These are phyloP conservation scores for Boletales sp. DNA, from an alignment of 768 basidiomycete species.

Conservation along the genomic window DNA sequence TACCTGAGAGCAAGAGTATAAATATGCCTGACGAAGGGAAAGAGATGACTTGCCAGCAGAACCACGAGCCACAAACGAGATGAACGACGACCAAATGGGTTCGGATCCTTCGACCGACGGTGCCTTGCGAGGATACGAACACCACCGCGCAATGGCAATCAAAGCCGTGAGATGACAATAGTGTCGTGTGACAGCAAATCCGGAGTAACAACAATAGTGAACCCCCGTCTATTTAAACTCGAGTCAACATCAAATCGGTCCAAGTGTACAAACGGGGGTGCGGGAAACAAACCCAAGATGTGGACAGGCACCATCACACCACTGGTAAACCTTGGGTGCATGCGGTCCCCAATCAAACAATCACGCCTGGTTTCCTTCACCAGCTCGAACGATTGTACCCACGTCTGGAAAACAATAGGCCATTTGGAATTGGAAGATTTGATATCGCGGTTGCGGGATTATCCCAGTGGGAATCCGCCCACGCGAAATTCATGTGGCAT, in stretches of 20 bases:
- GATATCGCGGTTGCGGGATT: constrained; percentile 11
- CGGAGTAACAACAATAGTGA: not conserved
- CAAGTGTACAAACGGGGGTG: constrained; percentile 9
- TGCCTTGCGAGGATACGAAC: not conserved
- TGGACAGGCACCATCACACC: constrained; percentile 18
- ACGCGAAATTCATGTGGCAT: constrained; percentile 14
- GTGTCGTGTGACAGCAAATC: constrained; percentile 1
- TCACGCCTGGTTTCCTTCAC: constrained; percentile 1
- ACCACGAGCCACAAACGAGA: not conserved
- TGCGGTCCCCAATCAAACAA: not conserved
- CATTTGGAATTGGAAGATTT: constrained; percentile 14
- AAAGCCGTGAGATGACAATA: not conserved
- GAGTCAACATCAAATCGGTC: not conserved
- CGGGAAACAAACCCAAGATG: constrained; percentile 2
- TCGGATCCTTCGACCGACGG: not conserved
- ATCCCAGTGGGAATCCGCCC: constrained; percentile 10
- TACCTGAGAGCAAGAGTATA: constrained; percentile 13
- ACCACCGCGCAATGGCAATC: not conserved
- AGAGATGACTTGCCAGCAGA: constrained; percentile 6
- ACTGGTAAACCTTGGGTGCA: not conserved
- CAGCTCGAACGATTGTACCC: constrained; percentile 1
- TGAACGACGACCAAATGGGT: not conserved
- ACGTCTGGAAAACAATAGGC: constrained; percentile 9
- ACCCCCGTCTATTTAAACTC: constrained; percentile 13
- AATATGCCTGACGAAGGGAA: not conserved